phyloP scores from a whole-genome alignment of 192 early-diverging fungal genomes.

The Rhizophagus clarus region DNA sequence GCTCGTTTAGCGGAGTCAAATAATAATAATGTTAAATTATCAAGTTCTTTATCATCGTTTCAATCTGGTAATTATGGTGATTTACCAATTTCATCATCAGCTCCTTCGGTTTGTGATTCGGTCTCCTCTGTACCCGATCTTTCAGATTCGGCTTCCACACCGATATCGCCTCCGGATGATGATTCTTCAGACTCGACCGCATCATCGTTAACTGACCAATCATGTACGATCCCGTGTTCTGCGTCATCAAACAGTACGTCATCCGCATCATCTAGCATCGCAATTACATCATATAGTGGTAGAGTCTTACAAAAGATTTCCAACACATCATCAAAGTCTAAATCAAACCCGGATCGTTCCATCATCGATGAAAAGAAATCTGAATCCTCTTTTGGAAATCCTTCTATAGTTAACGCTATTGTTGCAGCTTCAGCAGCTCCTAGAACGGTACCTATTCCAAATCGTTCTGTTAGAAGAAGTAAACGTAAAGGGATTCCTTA shows the following conservation, averaged over 20 bases:
- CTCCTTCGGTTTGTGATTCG: background rate
- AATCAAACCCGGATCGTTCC: background rate
- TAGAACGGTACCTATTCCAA: background rate
- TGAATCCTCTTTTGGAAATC: background rate
- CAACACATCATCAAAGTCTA: background rate
- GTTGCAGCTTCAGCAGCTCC: background rate
- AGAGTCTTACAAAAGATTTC: background rate
- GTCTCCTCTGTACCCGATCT: background rate
- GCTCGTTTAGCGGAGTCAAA: background rate
- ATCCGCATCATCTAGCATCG: background rate
- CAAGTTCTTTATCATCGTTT: background rate
- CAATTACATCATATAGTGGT: background rate
- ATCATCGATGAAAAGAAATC: background rate
- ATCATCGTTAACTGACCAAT: background rate
- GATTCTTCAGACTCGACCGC: background rate
- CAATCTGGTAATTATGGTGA: background rate
- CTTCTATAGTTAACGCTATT: background rate
- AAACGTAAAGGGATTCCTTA: constrained; percentile 29
- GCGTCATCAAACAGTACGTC: background rate
- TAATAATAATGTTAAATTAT: constrained; percentile 14
- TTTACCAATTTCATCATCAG: background rate
- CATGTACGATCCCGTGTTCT: background rate
- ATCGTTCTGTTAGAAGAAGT: background rate
- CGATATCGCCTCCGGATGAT: background rate
- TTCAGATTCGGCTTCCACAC: background rate